Conservation (phyloP, 257 asterid genomes). For the Marsdenia floribunda region DNA sequence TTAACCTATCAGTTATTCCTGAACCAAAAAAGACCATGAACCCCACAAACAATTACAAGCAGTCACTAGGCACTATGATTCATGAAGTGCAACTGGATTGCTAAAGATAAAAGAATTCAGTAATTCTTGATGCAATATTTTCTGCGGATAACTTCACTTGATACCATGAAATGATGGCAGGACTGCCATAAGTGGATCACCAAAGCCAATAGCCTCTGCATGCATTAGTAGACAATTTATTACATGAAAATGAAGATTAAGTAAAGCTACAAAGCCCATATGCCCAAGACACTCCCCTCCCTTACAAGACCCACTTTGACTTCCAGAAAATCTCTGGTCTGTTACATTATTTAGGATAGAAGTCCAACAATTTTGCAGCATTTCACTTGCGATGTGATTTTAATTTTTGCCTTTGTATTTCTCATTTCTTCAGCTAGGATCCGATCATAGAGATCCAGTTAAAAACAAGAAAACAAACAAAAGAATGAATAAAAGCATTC, state of each 20-base stretch:
- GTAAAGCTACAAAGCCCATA: neutral
- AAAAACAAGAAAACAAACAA: neutral
- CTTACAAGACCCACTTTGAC: no score
- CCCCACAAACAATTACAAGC: constrained; percentile 12
- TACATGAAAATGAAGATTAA: neutral
- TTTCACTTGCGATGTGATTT: neutral
- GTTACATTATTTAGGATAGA: neutral
- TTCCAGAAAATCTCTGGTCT: neutral
- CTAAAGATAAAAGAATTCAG: constrained; percentile 9
- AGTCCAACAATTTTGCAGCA: neutral
- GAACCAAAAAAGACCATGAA: constrained; percentile 15
- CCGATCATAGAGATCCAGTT: neutral
- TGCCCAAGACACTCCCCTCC: no score
- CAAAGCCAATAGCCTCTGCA: constrained; percentile 42
- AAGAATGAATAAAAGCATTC: neutral
- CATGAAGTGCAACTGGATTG: constrained; percentile 9
- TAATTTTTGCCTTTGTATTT: neutral
- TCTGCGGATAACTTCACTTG: constrained; percentile 26
- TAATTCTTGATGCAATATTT: neutral
- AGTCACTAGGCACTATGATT: constrained; percentile 8
- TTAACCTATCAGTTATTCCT: constrained; percentile 6
- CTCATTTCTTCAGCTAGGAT: neutral
- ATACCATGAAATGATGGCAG: constrained; percentile 42
- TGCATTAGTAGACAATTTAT: neutral
- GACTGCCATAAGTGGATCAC: constrained; percentile 47